These are phyloP conservation scores for Panicum miliaceum DNA, from an alignment of 176 grass and related monocot species.

Conservation along the genomic window DNA sequence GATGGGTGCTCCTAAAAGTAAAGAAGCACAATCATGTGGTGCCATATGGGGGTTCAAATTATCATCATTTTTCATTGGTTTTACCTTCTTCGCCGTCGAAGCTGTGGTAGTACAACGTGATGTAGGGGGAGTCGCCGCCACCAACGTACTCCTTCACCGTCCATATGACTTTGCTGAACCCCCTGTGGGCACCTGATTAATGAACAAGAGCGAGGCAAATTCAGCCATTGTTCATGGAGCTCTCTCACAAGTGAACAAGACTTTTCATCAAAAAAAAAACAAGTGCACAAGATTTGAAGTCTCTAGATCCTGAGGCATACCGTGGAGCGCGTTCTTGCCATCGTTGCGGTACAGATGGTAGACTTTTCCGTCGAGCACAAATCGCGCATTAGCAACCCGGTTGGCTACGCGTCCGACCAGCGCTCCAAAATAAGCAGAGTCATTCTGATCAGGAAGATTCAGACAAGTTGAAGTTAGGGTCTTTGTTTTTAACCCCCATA, in stretches of 20 bases:
- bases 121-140: constrained; percentile 67
- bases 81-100: constrained; percentile 95
- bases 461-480: constrained; percentile 10
- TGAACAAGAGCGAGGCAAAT: not conserved
- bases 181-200: constrained; percentile 74
- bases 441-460: constrained; percentile 51
- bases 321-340: constrained; percentile 86
- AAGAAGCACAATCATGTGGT: not conserved
- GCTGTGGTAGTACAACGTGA: constrained; percentile 86
- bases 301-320: constrained; percentile 45
- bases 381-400: constrained; percentile 64
- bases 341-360: constrained; percentile 63
- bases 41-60: not conserved
- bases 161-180: constrained; percentile 84
- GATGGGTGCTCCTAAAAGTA: not conserved
- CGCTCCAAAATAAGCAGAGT: constrained; percentile 72
- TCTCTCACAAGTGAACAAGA: not conserved
- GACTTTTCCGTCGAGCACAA: constrained; percentile 62
- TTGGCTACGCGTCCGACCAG: constrained; percentile 90
- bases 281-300: not conserved
- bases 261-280: too few relatives aligned
- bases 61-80: not conserved
- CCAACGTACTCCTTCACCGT: constrained; percentile 68
- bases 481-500: not conserved
- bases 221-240: not conserved